Conservation (phyloP, 345 rosid species). For the Pelargonium nanum region DNA sequence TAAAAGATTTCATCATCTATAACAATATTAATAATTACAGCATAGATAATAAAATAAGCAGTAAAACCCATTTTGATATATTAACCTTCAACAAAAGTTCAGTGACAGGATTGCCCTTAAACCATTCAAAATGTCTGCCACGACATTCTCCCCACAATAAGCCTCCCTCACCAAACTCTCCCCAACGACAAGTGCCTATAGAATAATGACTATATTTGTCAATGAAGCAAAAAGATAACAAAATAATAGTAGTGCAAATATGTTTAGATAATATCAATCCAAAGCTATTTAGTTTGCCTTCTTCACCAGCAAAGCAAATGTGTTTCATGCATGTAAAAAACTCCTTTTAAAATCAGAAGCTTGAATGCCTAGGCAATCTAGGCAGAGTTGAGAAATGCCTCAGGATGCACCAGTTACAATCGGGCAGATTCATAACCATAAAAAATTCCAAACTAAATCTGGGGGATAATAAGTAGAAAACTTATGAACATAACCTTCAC, state of each 20-base stretch:
- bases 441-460: too few relatives aligned
- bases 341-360: not conserved
- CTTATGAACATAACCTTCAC: too few relatives aligned
- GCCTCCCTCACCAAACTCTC: constrained; percentile 95
- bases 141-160: constrained; percentile 91
- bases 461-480: too few relatives aligned
- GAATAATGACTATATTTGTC: not conserved
- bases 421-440: too few relatives aligned
- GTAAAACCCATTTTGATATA: constrained; percentile 2
- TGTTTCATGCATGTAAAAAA: too few relatives aligned
- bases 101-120: constrained; percentile 61
- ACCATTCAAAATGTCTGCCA: constrained; percentile 76
- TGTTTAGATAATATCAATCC: not conserved
- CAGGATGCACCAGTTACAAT: too few relatives aligned
- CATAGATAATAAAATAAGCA: not conserved
- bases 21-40: constrained; percentile 1
- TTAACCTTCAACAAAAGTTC: constrained; percentile 62
- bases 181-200: constrained; percentile 90
- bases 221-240: not conserved
- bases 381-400: not conserved
- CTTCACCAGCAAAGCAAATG: too few relatives aligned
- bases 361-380: not conserved
- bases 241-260: not conserved
- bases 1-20: not conserved
- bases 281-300: not conserved